Conservation (phyloP, 306 rosid genomes). For the Dryas alaskensis region DNA sequence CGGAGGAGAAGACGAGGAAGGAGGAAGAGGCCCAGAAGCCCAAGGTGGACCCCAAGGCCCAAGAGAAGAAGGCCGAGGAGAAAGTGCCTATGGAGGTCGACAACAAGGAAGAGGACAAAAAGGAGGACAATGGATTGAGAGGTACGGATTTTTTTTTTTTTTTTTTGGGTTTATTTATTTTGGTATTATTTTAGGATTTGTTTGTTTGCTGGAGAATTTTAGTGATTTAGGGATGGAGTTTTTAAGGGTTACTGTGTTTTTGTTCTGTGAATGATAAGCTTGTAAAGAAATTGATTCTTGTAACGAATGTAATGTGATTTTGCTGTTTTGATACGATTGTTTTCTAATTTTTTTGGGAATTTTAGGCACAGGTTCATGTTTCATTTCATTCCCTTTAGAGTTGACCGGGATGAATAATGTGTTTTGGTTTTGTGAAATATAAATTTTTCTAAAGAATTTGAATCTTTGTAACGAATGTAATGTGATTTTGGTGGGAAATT, state of each 20-base stretch:
- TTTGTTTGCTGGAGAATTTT: background rate
- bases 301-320: background rate
- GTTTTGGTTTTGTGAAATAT: background rate
- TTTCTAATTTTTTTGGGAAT: no score
- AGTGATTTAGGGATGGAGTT: no score
- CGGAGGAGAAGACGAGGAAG: constrained; percentile 30
- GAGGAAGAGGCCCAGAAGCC: constrained; percentile 29
- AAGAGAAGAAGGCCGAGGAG: constrained; percentile 10
- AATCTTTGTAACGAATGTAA: background rate
- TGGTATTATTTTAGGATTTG: background rate
- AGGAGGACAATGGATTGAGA: constrained; percentile 28
- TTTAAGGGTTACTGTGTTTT: background rate
- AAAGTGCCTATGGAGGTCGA: constrained; percentile 16
- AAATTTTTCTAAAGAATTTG: background rate
- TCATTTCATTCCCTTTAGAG: no score
- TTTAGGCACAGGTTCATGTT: no score
- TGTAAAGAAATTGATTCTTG: background rate
- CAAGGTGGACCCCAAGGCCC: constrained; percentile 13
- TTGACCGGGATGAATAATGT: background rate
- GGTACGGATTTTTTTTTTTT: constrained; percentile 23
- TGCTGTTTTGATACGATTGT: no score
- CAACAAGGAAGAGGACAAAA: constrained; percentile 24
- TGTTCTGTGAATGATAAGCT: background rate
- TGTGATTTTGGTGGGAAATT: background rate
- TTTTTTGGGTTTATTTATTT: background rate